Base-by-base conservation (phyloP, 2,329 filamentous ascomycete species). In the Ustilaginoidea virens region DNA sequence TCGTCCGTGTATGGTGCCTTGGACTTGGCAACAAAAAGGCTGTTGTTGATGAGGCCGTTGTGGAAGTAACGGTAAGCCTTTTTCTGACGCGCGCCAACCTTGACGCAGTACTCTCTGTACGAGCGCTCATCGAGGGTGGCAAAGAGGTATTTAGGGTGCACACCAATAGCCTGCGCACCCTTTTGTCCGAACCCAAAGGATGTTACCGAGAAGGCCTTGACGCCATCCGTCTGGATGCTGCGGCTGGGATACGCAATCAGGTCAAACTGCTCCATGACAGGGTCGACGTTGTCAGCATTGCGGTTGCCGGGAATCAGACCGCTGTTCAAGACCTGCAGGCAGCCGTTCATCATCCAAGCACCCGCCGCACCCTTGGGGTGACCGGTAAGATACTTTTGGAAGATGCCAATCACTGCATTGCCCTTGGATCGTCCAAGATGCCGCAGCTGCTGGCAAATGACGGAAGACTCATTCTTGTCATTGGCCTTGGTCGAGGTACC, bases 261-360 rank as follows among this genome's bases (percentile, higher is more conserved):
- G 53, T 98, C 90, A 44, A 90, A 98, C 53, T 94, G 72, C 67
- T 96, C 87, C 80, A 98, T 92, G 42, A 86, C 68, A 51, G 86
- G 74, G 52, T 98, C 90, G 31, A 98, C 75, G 42, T 98, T 98
- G 63, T 98, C 90, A 29, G 90, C 90, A 45, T 98, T 98, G 47
- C 86, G 80, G 63, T 98, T 98, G 35, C 90, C 90, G 10, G 90
- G 90, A 15, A 98, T 87, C 28, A 98, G 66, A 48, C 90, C 90
- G 29, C 70, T 78, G 65, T 96, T 92, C 45, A 98, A 72, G 25
- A 94, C 83, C 56, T 98, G 90, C 52, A 98, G 63, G 54, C 82
- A 90, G 40, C 90, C 90, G 65, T 98, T 98, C 70, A 98, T 76
- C 90, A 98, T 98, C 86, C 90, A 98, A 27, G 87, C 90, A 65